These are phyloP conservation scores for Umbellularia californica DNA, from an alignment of 164 flowering plant species.

Conservation along the genomic window DNA sequence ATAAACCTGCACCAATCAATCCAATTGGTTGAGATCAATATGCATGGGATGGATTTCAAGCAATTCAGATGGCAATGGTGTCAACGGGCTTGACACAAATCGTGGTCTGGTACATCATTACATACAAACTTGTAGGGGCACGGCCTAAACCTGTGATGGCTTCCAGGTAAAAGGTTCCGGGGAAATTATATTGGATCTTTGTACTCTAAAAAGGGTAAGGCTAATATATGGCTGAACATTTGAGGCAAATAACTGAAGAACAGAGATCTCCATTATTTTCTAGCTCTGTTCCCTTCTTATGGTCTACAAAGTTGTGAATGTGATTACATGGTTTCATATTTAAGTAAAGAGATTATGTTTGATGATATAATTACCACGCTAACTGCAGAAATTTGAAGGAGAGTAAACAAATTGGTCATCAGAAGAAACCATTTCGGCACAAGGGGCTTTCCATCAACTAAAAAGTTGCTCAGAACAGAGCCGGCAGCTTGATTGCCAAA, in stretches of 20 bases:
- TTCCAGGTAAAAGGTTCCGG: no score
- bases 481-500: constrained; percentile 62
- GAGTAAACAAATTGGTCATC: constrained; percentile 45
- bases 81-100: not conserved
- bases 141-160: no score
- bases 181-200: no score
- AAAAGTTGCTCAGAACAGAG: constrained; percentile 51
- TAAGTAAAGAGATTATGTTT: no score
- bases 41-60: not conserved
- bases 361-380: constrained; percentile 41
- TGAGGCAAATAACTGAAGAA: no score
- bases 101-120: not conserved
- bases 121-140: no score
- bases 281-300: no score
- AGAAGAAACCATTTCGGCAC: constrained; percentile 65
- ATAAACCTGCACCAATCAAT: constrained; percentile 45
- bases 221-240: no score
- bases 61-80: not conserved
- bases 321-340: no score
- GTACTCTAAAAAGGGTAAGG: no score
- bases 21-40: not conserved
- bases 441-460: constrained; percentile 37
- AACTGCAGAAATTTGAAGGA: constrained; percentile 68
- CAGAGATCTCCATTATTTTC: no score
- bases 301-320: no score